phyloP scores from a whole-genome alignment of 2,329 filamentous ascomycete genomes.

The Exophiala viscosa region DNA sequence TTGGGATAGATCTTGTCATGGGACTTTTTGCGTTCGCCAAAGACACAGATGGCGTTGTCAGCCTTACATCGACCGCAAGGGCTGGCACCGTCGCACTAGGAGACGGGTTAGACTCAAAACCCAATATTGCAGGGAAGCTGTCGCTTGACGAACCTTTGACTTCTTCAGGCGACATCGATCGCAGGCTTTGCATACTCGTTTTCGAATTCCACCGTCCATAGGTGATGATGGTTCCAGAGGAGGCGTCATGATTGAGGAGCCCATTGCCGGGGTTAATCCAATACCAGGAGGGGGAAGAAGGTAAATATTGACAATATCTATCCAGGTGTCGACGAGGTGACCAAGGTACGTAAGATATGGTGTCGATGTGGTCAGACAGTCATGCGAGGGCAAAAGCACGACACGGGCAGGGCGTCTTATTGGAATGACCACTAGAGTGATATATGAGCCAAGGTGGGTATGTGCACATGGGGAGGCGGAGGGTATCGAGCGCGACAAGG shows the following conservation, averaged over 20 bases:
- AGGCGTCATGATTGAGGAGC: slow-evolving; percentile 26
- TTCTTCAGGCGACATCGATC: slow-evolving; percentile 64
- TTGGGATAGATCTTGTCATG: slow-evolving; percentile 68
- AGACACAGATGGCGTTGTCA: slow-evolving; percentile 63
- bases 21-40: slow-evolving; percentile 63
- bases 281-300: not conserved
- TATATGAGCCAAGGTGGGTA: slow-evolving; percentile 1
- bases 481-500: slow-evolving; percentile 14
- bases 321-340: no score
- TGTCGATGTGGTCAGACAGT: not conserved
- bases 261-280: slow-evolving; percentile 7
- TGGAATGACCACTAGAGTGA: not conserved
- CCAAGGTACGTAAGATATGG: no score
- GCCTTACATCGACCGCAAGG: slow-evolving; percentile 61
- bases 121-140: not conserved
- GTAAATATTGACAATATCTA: no score
- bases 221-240: slow-evolving; percentile 28
- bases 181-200: slow-evolving; percentile 64
- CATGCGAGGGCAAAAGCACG: not conserved
- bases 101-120: not conserved
- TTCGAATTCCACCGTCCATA: slow-evolving; percentile 40
- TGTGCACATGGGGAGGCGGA: slow-evolving; percentile 6
- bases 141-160: slow-evolving; percentile 54
- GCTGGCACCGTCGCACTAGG: slow-evolving; percentile 58
- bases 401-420: slow-evolving; percentile 15